Evolutionary conservation across 139 green algal species (phyloP), one percentile per base, ranked within the genome.

Genomic region (Chlorella vulgaris): DNA sequence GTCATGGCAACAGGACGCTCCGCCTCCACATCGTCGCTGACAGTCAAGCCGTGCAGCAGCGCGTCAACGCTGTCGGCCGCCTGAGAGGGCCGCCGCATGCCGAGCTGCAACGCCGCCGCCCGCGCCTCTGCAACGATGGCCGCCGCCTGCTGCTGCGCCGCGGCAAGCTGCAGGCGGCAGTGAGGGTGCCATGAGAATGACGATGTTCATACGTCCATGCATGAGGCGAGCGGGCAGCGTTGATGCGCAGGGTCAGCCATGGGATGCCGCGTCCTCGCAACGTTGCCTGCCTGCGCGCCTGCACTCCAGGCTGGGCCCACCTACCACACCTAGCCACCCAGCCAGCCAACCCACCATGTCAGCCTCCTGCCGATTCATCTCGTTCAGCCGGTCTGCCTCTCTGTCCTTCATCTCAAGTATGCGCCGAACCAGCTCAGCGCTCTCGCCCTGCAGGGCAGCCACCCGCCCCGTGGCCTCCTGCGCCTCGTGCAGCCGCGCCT

Each of bases 381-480:
- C 86, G 70, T 93, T 91, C 84, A 95, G 90, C 58, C 87, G 84
- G 21, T 91, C 81, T 4, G 83, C 68, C 81, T 95, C 90, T 0
- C 68, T 62, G 38, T 90, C 81, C 83, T 94, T 93, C 10, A 93
- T 40, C 66, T 92, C 81, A 50, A 93, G 58, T 43, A 95, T 77
- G 1, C 89, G 81, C 39, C 81, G 69, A 29, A 87, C 68, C 65
- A 92, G 82, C 21, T 88, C 84, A 0, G 33, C 65, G 28, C 87
- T 90, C 40, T 93, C 91, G 6, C 29, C 66, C 38, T 85, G 77
- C 50, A 90, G 73, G 38, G 75, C 10, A 28, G 82, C 82, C 0
- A 79, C 78, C 31, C 84, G 73, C 4, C 5, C 43, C 63, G 86
- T 80, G 40, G 89, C 88, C 10, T 63, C 67, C 60, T 93, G 88